Base-by-base conservation (phyloP, 768 basidiomycete genomes). In the Leccinum truebloodii region DNA sequence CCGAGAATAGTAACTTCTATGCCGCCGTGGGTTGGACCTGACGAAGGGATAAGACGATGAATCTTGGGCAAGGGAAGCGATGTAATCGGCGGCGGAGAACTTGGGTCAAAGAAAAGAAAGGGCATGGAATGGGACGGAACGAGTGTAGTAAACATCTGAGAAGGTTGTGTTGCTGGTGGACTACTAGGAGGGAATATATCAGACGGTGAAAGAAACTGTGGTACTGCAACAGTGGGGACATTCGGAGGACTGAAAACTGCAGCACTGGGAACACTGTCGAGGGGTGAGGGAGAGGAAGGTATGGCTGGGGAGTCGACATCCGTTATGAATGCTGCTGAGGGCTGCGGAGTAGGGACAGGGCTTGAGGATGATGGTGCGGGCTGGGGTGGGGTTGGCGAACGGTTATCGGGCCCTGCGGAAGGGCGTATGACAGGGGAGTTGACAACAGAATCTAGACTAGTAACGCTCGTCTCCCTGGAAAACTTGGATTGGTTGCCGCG, bases 1-100 rank as follows among this genome's bases (percentile, higher is more conserved):
- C 97, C 97, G 7, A 97, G 83, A 18, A 99, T 78, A 2, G 96
- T 98, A 35, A 99, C 90, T 75, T 97, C 94, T 65, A 93, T 94
- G 2, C 96, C 96, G 34, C 95, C 95, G 60, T 89, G 86, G 22
- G 92, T 94, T 10, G 94, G 94, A 13, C 95, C 93, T 60, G 83
- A 81, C 57, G 86, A 84, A 2, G 93, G 93, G 64, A 95, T 93
- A 44, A 95, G 83, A 6, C 92, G 86, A 67, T 93, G 91, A 59
- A 95, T 94, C 51, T 81, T 88, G 13, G 92, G 91, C 41, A 83
- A 75, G 56, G 83, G 84, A 60, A 82, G 70, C 60, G 82, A 78
- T 60, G 80, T 60, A 37, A 79, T 66, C 62, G 83, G 77, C 20
- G 82, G 76, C 22, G 80, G 74, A 61, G 83, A 80, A 57, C 75